A percentile compares a stretch with the other conserved stretches of the same genome.
Conservation (phyloP, 1,139 yeast species). For the Taiozyma onychis region DNA sequence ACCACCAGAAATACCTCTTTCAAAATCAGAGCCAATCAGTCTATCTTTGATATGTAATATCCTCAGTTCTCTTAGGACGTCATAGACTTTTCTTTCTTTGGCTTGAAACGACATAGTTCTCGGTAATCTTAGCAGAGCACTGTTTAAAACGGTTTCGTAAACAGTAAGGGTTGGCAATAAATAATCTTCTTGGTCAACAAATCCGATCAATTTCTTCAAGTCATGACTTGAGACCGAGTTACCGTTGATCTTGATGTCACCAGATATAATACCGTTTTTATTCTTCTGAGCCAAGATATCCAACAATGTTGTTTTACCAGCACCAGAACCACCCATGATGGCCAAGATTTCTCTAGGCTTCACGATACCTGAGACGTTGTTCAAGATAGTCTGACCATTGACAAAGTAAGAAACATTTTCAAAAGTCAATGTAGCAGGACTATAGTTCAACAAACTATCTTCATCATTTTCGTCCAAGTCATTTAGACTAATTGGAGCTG, state of each 20-base stretch:
- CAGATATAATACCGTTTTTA: constrained; percentile 65
- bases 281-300: constrained; percentile 88
- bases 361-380: constrained; percentile 65
- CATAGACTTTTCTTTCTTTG: constrained; percentile 75
- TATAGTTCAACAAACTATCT: constrained; percentile 47
- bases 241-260: constrained; percentile 74
- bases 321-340: constrained; percentile 98
- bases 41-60: constrained; percentile 79
- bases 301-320: constrained; percentile 90
- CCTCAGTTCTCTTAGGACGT: constrained; percentile 80
- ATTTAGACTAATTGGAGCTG: constrained; percentile 28
- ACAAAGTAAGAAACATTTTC: constrained; percentile 64
- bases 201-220: constrained; percentile 72
- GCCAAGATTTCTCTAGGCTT: constrained; percentile 89
- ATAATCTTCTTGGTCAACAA: constrained; percentile 96
- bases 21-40: constrained; percentile 81
- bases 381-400: constrained; percentile 49
- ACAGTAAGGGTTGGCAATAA: constrained; percentile 90
- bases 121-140: constrained; percentile 86
- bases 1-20: constrained; percentile 94
- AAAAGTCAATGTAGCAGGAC: constrained; percentile 76
- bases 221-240: constrained; percentile 33
- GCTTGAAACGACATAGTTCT: constrained; percentile 65
- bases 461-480: constrained; percentile 36
- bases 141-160: constrained; percentile 87